Evolutionary conservation across 139 green algal genomes (phyloP), one percentile per base, ranked within the genome.

Genomic region (Trebouxia sp.): DNA sequence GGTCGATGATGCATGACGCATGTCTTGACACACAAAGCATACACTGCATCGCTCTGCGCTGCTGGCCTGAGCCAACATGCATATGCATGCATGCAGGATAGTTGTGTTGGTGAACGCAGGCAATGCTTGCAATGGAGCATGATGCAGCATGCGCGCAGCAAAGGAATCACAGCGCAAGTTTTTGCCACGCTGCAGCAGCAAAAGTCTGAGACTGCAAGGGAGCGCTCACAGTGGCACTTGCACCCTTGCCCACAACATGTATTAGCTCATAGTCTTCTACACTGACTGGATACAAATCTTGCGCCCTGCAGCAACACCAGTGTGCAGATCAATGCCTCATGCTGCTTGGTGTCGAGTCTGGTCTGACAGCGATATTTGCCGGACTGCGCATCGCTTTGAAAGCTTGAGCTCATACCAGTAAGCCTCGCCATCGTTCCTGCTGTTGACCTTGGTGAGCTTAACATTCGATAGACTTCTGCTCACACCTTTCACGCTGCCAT

Each of bases 391-490:
- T n/a, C n/a, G n/a, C 56, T 37, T 12, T 67, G 26, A 26, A 4
- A 45, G 32, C n/a, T n/a, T n/a, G n/a, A n/a, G n/a, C n/a, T n/a
- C 62, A 24, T 45, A 72, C 62, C 69, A 77, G n/a, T 53, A 77
- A 30, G 22, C 30, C 7, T 77, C 41, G 24, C 5, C 9, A 12
- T 76, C 43, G 41, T 17, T 41, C 42, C 39, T 77, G 24, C n/a
- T 37, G 37, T 30, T 24, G 22, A 41, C 26, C 26, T 51, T 51
- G 41, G 22, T 77, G 41, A 51, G 43, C 12, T 24, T 41, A 22
- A 56, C n/a, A 0, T 56, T 51, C 1, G 41, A 41, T 38, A 53
- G 28, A 53, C 41, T 55, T 56, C 41, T 56, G 69, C 38, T 77
- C 8, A 77, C 26, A 17, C 69, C n/a, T 41, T 77, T 41, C n/a